Evolutionary conservation across 805 yeast genomes (phyloP).

Genomic region (Yueomyces sinensis): DNA sequence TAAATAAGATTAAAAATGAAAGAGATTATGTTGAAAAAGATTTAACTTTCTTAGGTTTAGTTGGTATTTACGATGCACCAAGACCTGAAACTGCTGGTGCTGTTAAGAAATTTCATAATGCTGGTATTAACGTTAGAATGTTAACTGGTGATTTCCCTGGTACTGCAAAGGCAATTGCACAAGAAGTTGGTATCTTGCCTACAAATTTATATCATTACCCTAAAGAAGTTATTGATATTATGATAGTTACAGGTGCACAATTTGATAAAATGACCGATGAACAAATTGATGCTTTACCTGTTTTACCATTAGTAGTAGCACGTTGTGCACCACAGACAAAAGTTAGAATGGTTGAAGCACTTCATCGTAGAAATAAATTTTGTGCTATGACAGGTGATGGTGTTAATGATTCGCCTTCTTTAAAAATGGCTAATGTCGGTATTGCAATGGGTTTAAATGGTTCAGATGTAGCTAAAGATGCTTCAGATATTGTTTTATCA

Average conservation of each 20-base stretch:
- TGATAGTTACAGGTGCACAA: conserved; percentile 76
- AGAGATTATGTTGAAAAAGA: conserved; percentile 37
- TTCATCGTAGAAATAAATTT: conserved; percentile 79
- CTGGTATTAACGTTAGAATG: conserved; percentile 97
- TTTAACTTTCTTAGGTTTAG: conserved; percentile 66
- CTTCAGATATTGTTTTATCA: conserved; percentile 92
- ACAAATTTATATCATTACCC: conserved; percentile 31
- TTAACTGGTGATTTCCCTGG: conserved; percentile 90
- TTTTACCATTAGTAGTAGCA: conserved; percentile 78
- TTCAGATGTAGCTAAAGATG: conserved; percentile 97
- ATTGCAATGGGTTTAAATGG: conserved; percentile 90
- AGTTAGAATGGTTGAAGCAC: conserved; percentile 76
- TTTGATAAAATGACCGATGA: conserved; percentile 60
- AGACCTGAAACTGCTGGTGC: conserved; percentile 72
- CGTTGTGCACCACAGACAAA: conserved; percentile 92
- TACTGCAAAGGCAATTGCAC: conserved; percentile 77
- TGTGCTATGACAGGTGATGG: conserved; percentile 99
- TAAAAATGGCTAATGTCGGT: conserved; percentile 91
- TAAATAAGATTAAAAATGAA: conserved; percentile 13
- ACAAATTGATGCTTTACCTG: conserved; percentile 58
- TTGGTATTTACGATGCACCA: conserved; percentile 98
- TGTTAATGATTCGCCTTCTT: conserved; percentile 94
- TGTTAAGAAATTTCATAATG: conserved; percentile 62
- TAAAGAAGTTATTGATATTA: conserved; percentile 31
- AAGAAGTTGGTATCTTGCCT: conserved; percentile 77